Evolutionary conservation across 139 green algal species (phyloP), one percentile per base, ranked within the genome.

Genomic region (Haematococcus lacustris): DNA sequence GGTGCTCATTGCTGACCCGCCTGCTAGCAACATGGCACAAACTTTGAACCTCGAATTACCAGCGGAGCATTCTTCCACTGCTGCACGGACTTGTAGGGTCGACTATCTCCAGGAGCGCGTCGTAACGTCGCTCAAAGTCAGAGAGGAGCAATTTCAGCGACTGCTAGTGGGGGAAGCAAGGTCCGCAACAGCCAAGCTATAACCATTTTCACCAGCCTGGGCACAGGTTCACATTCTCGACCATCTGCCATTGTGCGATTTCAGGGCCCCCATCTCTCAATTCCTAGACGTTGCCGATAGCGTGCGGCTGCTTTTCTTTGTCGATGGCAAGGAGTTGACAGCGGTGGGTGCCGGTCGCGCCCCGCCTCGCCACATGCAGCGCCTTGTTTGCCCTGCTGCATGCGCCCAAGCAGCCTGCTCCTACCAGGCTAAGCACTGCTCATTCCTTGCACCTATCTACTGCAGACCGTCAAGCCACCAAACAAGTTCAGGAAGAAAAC

Each of bases 401-500:
- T n/a, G n/a, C n/a, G n/a, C n/a, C n/a, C n/a, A n/a, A n/a, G n/a
- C n/a, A n/a, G n/a, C n/a, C n/a, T n/a, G n/a, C n/a, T n/a, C n/a
- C n/a, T n/a, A n/a, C n/a, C n/a, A n/a, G n/a, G n/a, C n/a, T n/a
- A n/a, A n/a, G n/a, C n/a, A n/a, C n/a, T n/a, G n/a, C n/a, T n/a
- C n/a, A n/a, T n/a, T n/a, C n/a, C n/a, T n/a, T n/a, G n/a, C n/a
- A n/a, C n/a, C n/a, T n/a, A n/a, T n/a, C 40, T 26, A 38, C 57
- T 32, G 76, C 80, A 92, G 88, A 73, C 78, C 7, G 85, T 77
- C 33, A 91, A 90, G 65, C 84, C 87, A 21, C 84, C 83, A 2
- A 35, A 40, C 1, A 94, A 93, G 67, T 88, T 92, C 69, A 91
- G 90, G 76, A 85, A 88, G 53, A 95, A 96, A 80, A 86, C 86